A percentile compares a stretch with the other conserved stretches of the same genome.
phyloP scores from a whole-genome alignment of 2,329 filamentous ascomycete species.

The Phymatotrichopsis omnivora region DNA sequence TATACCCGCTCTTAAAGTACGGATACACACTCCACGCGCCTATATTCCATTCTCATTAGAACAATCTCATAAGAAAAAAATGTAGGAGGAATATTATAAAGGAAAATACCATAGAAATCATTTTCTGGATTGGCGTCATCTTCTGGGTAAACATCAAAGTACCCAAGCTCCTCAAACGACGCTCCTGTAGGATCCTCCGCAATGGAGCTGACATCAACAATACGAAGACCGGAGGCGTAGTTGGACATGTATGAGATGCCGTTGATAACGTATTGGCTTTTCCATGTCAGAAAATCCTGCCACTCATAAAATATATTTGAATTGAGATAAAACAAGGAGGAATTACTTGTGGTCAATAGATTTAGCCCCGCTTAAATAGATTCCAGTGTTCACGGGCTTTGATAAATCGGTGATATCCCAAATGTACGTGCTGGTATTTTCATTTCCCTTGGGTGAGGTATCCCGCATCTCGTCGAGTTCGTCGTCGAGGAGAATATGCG shows the following conservation, averaged over 20 bases:
- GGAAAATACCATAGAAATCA: no score
- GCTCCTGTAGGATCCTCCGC: conserved; percentile 36
- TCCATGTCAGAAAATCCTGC: conserved; percentile 37
- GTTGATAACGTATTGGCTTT: conserved; percentile 40
- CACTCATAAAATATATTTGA: conserved; percentile 36
- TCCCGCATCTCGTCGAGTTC: conserved; percentile 43
- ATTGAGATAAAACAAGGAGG: conserved; percentile 28
- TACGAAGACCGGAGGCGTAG: conserved; percentile 38
- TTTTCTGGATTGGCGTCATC: conserved; percentile 34
- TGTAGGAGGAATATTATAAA: no score
- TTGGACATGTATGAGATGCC: conserved; percentile 39
- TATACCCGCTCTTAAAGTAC: no score
- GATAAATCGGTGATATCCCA: conserved; percentile 23
- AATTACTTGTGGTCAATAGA: conserved; percentile 40
- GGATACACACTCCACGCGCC: no score
- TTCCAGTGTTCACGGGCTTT: conserved; percentile 37
- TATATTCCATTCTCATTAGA: no score
- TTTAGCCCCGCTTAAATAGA: conserved; percentile 36
- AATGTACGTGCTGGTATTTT: conserved; percentile 39
- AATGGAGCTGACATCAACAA: conserved; percentile 38
- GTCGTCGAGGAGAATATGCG: conserved; percentile 45
- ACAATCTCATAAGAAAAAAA: no score
- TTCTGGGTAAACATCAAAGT: conserved; percentile 38
- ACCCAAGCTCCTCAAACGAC: conserved; percentile 38
- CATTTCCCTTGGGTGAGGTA: conserved; percentile 37